phyloP scores from a whole-genome alignment of 176 grass and related monocot species.

The Phoenix dactylifera region DNA sequence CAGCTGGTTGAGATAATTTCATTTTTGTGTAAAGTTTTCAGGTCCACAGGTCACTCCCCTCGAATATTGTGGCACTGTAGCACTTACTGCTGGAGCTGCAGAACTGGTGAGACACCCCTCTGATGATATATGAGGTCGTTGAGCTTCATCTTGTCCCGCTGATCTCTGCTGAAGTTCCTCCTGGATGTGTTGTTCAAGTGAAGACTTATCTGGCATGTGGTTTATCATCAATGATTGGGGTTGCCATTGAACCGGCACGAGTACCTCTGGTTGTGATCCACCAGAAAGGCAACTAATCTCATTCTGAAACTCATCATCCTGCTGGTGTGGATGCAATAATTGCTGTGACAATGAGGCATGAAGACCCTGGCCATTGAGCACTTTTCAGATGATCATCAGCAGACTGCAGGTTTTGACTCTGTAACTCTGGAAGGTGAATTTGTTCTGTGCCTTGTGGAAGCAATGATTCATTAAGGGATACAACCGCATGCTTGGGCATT shows the following conservation, averaged over 20 bases:
- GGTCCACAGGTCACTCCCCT: constrained; percentile 15
- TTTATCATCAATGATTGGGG: too few species aligned
- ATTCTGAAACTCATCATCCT: constrained; percentile 38
- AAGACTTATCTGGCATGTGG: too few species aligned
- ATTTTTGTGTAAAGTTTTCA: constrained; percentile 42
- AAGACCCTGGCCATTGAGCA: constrained; percentile 47
- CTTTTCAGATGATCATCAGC: constrained; percentile 43
- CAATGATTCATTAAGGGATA: constrained; percentile 46
- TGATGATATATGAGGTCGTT: constrained; percentile 26
- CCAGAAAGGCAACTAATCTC: constrained; percentile 36
- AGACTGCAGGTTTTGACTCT: constrained; percentile 56
- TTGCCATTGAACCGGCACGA: constrained; percentile 37
- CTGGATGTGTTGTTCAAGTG: too few species aligned
- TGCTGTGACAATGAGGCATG: constrained; percentile 42
- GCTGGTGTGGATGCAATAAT: constrained; percentile 33
- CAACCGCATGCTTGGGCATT: constrained; percentile 35
- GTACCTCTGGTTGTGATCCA: constrained; percentile 41
- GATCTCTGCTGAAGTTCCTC: constrained; percentile 56
- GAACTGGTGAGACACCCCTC: constrained; percentile 35
- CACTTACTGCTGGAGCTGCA: constrained; percentile 23
- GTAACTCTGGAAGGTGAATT: constrained; percentile 37
- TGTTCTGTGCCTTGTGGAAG: constrained; percentile 50
- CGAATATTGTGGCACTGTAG: constrained; percentile 13
- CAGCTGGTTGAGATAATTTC: constrained; percentile 53
- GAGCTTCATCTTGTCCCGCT: constrained; percentile 36